A percentile compares a stretch with the other conserved stretches of the same genome.
Evolutionary conservation across 139 green algal species (phyloP).

Genomic region (Chloropicon primus): DNA sequence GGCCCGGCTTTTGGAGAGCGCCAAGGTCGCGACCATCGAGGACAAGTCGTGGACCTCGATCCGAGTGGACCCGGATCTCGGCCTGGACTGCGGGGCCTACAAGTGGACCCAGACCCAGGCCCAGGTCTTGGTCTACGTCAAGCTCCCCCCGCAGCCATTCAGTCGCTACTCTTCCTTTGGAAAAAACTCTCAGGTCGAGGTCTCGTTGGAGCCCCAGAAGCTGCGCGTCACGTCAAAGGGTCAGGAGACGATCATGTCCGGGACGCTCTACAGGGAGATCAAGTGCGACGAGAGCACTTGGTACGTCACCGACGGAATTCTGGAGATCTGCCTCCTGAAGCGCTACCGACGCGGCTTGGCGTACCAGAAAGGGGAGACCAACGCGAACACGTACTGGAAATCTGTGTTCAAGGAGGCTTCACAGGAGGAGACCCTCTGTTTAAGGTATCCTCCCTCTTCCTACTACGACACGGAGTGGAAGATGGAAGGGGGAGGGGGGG

Average conservation of each 20-base stretch:
- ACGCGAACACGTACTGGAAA: conserved; percentile 58
- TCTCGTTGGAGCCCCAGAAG: background rate
- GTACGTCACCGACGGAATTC: conserved; percentile 35
- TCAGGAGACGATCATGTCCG: conserved; percentile 27
- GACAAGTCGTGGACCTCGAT: conserved; percentile 18
- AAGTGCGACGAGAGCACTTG: conserved; percentile 67
- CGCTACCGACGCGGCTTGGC: conserved; percentile 41
- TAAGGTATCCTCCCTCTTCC: background rate
- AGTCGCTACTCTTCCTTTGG: background rate
- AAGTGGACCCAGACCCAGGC: conserved; percentile 76
- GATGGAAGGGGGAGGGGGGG: background rate
- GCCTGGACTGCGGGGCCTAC: conserved; percentile 36
- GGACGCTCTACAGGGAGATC: conserved; percentile 37
- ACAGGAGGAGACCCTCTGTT: background rate
- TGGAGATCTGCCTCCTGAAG: conserved; percentile 69
- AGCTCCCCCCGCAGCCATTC: conserved; percentile 23
- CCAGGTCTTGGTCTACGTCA: conserved; percentile 56
- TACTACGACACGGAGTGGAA: background rate
- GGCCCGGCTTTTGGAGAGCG: background rate
- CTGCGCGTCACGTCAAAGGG: conserved; percentile 22
- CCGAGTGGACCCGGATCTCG: conserved; percentile 27
- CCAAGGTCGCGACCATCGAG: background rate
- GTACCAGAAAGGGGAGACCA: conserved; percentile 53
- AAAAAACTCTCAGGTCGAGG: conserved; percentile 11
- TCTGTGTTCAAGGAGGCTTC: background rate